A percentile compares a stretch with the other conserved stretches of the same genome.
Evolutionary conservation across 129 eudicot species (phyloP).

Genomic region (Helichrysum umbraculigerum): DNA sequence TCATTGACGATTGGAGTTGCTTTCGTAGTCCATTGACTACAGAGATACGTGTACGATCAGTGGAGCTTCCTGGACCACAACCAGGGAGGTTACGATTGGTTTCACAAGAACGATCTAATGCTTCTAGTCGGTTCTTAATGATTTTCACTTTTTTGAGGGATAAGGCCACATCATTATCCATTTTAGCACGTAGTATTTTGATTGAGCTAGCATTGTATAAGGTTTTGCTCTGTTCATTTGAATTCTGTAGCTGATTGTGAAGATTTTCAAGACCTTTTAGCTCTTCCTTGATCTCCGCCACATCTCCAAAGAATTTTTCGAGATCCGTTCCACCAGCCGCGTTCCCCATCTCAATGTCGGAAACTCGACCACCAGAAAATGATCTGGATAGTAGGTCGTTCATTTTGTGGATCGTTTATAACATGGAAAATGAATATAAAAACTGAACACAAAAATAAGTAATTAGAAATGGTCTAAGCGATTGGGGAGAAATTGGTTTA

Average conservation of each 20-base stretch:
- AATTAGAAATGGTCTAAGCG: background rate
- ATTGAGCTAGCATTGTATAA: constrained; percentile 60
- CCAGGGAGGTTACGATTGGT: constrained; percentile 58
- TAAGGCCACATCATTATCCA: constrained; percentile 53
- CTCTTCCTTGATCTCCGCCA: constrained; percentile 57
- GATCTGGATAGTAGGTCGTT: constrained; percentile 74
- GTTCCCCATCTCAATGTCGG: constrained; percentile 44
- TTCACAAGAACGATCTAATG: constrained; percentile 57
- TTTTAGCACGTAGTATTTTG: constrained; percentile 44
- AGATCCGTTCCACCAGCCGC: constrained; percentile 43
- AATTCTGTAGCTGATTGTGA: constrained; percentile 45
- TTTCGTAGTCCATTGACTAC: constrained; percentile 61
- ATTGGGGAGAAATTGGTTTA: background rate
- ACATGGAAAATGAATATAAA: background rate
- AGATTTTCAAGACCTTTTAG: constrained; percentile 53
- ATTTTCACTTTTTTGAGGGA: constrained; percentile 58
- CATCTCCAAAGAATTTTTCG: constrained; percentile 71
- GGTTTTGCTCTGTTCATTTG: constrained; percentile 66
- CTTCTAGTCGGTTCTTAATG: constrained; percentile 55
- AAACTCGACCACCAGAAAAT: constrained; percentile 46
- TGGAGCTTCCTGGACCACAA: constrained; percentile 75
- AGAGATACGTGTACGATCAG: constrained; percentile 68
- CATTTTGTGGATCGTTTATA: constrained; percentile 29
- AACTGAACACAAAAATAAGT: background rate
- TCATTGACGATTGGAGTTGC: constrained; percentile 42